phyloP scores from a whole-genome alignment of 257 asterid genomes.

The Anisodus tanguticus region DNA sequence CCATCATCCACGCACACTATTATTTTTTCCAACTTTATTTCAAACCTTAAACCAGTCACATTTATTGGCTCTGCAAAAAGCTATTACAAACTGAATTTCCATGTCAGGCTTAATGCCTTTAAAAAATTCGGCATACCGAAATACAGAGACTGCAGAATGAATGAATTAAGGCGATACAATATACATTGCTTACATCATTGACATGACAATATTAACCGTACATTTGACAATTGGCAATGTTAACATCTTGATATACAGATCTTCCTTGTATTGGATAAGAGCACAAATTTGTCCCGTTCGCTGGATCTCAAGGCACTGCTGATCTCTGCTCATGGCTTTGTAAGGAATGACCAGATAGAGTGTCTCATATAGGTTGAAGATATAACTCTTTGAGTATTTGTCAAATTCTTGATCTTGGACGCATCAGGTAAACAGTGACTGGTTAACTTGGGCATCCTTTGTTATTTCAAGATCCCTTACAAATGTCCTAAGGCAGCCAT shows the following conservation, averaged over 20 bases:
- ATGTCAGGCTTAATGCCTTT: conserved; percentile 15
- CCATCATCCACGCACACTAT: too few species aligned
- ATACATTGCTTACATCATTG: conserved; percentile 22
- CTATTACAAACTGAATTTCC: conserved; percentile 17
- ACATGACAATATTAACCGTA: not conserved
- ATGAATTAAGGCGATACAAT: conserved; percentile 13
- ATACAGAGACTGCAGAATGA: not conserved
- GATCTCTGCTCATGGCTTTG: not conserved
- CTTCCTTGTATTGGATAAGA: conserved; percentile 17
- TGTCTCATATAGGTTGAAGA: not conserved
- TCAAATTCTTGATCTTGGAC: conserved; percentile 7
- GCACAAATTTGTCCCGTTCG: not conserved
- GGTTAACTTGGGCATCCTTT: conserved; percentile 34
- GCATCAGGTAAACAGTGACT: conserved; percentile 37
- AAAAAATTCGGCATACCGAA: not conserved
- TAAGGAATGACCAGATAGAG: not conserved
- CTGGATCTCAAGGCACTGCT: conserved; percentile 13
- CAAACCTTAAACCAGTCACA: not conserved
- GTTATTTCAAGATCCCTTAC: conserved; percentile 47
- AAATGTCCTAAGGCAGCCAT: conserved; percentile 86
- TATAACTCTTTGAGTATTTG: not conserved
- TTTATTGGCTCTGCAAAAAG: not conserved
- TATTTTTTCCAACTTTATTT: too few species aligned
- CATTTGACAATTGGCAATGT: not conserved
- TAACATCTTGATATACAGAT: conserved; percentile 2